Evolutionary conservation across 2,329 filamentous ascomycete genomes (phyloP).

Genomic region (Emmonsiellopsis sp.): DNA sequence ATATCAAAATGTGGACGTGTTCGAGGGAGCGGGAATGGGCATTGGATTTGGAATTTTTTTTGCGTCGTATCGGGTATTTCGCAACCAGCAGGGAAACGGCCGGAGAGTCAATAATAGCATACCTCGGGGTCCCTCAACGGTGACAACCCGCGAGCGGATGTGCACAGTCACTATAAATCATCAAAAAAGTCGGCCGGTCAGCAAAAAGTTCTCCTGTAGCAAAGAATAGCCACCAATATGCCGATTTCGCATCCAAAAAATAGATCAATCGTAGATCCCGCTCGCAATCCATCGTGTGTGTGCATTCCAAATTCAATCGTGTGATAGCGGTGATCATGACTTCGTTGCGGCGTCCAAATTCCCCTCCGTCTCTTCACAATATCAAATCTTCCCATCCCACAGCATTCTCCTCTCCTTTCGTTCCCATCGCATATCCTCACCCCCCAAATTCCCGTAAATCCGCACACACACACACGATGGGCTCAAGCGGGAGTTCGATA

Average conservation of each 20-base stretch:
- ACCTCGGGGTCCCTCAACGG: conserved; percentile 93
- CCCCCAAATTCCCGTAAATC: neutral
- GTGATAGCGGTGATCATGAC: too few relatives aligned
- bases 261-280: neutral
- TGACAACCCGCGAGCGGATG: conserved; percentile 95
- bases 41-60: conserved; percentile 3
- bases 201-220: neutral
- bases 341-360: too few relatives aligned
- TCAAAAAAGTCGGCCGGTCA: conserved; percentile 16
- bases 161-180: conserved; percentile 72
- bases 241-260: neutral
- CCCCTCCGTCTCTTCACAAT: neutral
- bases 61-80: conserved; percentile 4
- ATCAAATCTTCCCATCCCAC: neutral
- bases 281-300: too few relatives aligned
- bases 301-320: too few relatives aligned
- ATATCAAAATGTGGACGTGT: too few relatives aligned
- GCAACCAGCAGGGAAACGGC: too few relatives aligned
- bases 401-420: neutral
- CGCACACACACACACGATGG: neutral
- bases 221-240: neutral
- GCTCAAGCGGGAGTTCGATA: too few relatives aligned
- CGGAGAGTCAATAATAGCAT: conserved; percentile 26
- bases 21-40: neutral
- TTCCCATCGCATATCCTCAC: neutral